A percentile compares a stretch with the other conserved stretches of the same genome.
Evolutionary conservation across 768 basidiomycete species (phyloP).

Genomic region (Hydnomerulius pinastri): DNA sequence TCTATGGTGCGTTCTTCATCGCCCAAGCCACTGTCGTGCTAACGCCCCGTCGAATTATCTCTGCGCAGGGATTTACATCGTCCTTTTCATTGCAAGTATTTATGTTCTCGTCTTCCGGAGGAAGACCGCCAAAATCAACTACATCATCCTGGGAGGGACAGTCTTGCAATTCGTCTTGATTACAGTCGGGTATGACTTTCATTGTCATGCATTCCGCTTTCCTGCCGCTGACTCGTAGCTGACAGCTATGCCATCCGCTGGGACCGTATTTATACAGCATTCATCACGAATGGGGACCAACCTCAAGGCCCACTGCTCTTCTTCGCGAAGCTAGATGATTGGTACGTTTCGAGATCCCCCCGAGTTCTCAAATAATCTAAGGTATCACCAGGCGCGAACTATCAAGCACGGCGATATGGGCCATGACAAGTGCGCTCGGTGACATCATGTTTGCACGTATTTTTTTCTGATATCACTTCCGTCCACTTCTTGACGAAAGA

Average conservation of each 20-base stretch:
- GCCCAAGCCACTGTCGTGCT: no score
- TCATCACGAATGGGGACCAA: slow-evolving; percentile 5
- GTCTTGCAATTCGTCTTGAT: slow-evolving; percentile 11
- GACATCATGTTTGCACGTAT: slow-evolving; percentile 6
- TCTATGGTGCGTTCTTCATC: slow-evolving; percentile 4
- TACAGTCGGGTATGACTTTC: slow-evolving; percentile 8
- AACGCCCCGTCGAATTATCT: no score
- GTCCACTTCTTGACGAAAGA: no score
- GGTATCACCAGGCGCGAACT: slow-evolving; percentile 5
- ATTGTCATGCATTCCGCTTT: neutral
- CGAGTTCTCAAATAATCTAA: neutral
- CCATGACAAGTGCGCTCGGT: slow-evolving; percentile 3
- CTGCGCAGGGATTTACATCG: slow-evolving; percentile 8
- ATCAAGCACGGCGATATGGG: slow-evolving; percentile 6
- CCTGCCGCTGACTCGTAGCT: neutral
- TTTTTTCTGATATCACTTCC: no score
- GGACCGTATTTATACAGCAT: slow-evolving; percentile 7
- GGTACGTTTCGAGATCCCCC: neutral
- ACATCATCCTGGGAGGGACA: slow-evolving; percentile 1
- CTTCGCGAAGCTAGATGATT: slow-evolving; percentile 2
- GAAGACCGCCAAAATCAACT: neutral
- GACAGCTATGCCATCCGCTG: slow-evolving; percentile 8
- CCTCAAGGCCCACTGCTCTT: slow-evolving; percentile 5
- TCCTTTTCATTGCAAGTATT: slow-evolving; percentile 8
- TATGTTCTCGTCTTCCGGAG: slow-evolving; percentile 5